Base-by-base conservation (phyloP, 2,329 filamentous ascomycete genomes). In the Aspergillus ruber region DNA sequence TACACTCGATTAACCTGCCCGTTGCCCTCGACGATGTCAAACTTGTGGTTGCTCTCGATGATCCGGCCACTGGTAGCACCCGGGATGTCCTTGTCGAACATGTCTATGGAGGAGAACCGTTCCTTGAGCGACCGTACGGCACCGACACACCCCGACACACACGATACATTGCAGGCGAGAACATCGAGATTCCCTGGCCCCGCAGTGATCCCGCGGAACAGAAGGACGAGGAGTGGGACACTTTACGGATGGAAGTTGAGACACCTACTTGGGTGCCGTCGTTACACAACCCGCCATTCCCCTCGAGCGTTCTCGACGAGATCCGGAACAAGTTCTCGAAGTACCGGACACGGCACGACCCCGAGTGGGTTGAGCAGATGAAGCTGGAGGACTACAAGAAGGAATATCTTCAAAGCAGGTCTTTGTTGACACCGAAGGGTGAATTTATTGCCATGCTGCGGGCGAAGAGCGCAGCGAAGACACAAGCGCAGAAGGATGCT, bases 331-430 rank as follows among this genome's bases (percentile, higher is more conserved):
- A 83, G 65, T 95, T 84, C 77, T 87, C 84, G 57, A 82, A 79
- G 60, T 93, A 90, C 81, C 79, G 90, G 61, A 89, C 84, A 45
- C 78, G 88, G 42, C 88, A 95, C 71, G 86, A 90, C 53, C 73
- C 79, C 41, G 85, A 85, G 66, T 95, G 85, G 64, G 68, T 90
- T 45, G 74, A 74, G 55, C 71, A 75, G 69, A 85, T 84, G 74
- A 74, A 81, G 66, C 70, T 74, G 50, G 78, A 84, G 64, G 83
- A 80, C 50, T 67, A 68, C 42, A 70, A 69, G 53, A 65, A 68
- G 57, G 66, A 72, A 54, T 70, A 71, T 61, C 65, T 69, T 56
- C 64, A 71, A 56, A 70, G 68, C 57, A 65, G 63, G 51, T 67
- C 61, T 50, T 68, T 78, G 64, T 61, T 73, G 51, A 77, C 74